Evolutionary conservation across 805 yeast species (phyloP), one percentile per base, ranked within the genome.

Genomic region (Cyberlindnera mycetangii): DNA sequence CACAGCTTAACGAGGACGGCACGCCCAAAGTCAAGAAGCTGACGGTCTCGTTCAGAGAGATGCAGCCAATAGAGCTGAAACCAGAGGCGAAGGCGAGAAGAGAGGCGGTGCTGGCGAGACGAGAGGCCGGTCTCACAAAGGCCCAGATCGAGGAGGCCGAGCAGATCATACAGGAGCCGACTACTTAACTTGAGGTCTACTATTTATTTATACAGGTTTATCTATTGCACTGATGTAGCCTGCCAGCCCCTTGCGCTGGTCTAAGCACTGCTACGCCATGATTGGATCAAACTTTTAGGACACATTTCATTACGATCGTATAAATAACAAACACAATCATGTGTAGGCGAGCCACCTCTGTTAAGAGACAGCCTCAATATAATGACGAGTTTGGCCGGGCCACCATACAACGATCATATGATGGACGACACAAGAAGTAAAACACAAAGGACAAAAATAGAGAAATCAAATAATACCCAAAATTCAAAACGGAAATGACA

Each of bases 1-100:
- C 74, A 1, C 63, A 63, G 39, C 65, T 63, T 36, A 57, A 69
- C 34, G 70, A 71, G 0, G 65, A 70, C 12, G 66, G 69, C 51
- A 67, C 68, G 33, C 64, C 58, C 32, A 51, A 52, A 31, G 64
- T 58, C 32, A 52, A 52, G 37, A 65, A 69, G 7, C 59, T 71
- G 42, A 64, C 49, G 32, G 61, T 73, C 11, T 53, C 57, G 12
- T 64, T 67, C 40, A 58, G 64, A 21, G 68, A 67, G 31, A 64
- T 67, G 41, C 63, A 64, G 17, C 72, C 74, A 0, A 46, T 72
- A 20, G 65, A 68, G 38, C 51, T 71, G 45, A 71, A 65, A 34
- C 68, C 70, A 0, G 68, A 64, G 32, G 68, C 49, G 0, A 32
- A 22, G 3, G 56, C 44, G 12, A 44, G 40, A 34, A 32, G 39